A percentile compares a stretch with the other conserved stretches of the same genome.
phyloP scores from a whole-genome alignment of 1,284 basidiomycete species.

The Psilocybe mexicana region DNA sequence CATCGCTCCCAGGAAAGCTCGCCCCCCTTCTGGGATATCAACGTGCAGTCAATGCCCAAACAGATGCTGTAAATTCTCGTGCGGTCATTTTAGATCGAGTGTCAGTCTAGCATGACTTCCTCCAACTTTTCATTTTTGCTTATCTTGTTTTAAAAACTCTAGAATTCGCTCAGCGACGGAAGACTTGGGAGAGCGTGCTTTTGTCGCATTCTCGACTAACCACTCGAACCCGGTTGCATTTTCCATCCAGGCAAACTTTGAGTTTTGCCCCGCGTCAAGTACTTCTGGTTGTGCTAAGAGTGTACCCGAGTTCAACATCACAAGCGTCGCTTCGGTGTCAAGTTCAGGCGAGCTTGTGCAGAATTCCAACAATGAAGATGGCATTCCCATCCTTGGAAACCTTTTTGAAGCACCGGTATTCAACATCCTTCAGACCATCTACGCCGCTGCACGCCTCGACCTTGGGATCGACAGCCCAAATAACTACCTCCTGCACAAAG shows the following conservation, averaged over 20 bases:
- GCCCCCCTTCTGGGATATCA: constrained; percentile 1
- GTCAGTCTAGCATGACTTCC: constrained; percentile 2
- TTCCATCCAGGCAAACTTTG: constrained; percentile 9
- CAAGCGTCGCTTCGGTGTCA: not conserved
- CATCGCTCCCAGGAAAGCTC: constrained; percentile 1
- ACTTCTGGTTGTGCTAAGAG: not conserved
- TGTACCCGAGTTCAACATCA: not conserved
- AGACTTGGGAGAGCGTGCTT: constrained; percentile 9
- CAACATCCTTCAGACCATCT: constrained; percentile 20
- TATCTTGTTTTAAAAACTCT: not conserved
- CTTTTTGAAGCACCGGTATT: constrained; percentile 6
- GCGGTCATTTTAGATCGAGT: constrained; percentile 1
- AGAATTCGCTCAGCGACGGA: constrained; percentile 8
- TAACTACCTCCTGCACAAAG: constrained; percentile 21
- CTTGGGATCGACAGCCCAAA: constrained; percentile 24
- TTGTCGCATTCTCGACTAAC: constrained; percentile 10
- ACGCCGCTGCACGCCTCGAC: constrained; percentile 22
- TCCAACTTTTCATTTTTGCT: not conserved
- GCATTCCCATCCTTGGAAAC: not conserved
- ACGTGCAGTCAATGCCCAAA: not conserved
- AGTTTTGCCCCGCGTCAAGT: not conserved
- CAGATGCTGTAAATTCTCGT: not conserved
- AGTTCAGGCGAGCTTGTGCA: not conserved
- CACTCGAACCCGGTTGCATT: constrained; percentile 10
- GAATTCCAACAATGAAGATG: not conserved